Evolutionary conservation across 2,329 filamentous ascomycete species (phyloP).

Genomic region (Monilinia vaccinii-corymbosi): DNA sequence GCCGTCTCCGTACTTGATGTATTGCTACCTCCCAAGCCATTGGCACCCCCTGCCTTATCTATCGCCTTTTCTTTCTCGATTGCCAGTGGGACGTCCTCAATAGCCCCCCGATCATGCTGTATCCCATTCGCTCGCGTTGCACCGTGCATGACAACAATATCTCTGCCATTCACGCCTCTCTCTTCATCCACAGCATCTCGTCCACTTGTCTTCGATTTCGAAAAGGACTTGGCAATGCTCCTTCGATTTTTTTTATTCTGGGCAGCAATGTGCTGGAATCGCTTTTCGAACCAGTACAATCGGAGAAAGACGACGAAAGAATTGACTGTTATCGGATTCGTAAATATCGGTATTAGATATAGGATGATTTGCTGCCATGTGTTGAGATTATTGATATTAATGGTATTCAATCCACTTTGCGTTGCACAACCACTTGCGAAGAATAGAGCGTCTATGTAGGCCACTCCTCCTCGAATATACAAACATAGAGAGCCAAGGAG

Average conservation of each 20-base stretch:
- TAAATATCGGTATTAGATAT: conserved; percentile 61
- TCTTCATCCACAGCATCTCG: conserved; percentile 35
- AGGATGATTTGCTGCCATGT: conserved; percentile 68
- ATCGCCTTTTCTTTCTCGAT: conserved; percentile 16
- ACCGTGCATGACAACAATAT: conserved; percentile 57
- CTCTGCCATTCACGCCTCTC: conserved; percentile 53
- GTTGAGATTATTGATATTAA: conserved; percentile 56
- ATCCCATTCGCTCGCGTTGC: conserved; percentile 42
- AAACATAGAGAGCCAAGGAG: conserved; percentile 71
- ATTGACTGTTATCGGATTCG: conserved; percentile 79
- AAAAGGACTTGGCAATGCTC: conserved; percentile 52
- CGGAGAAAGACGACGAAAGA: conserved; percentile 83
- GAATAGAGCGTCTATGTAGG: conserved; percentile 83
- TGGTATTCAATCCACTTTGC: conserved; percentile 85
- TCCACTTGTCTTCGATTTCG: conserved; percentile 42
- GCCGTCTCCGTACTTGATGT: conserved; percentile 13
- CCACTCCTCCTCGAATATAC: conserved; percentile 52
- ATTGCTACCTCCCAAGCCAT: conserved; percentile 14
- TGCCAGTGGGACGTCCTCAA: conserved; percentile 7
- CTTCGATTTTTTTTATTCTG: conserved; percentile 61
- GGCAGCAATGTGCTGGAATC: conserved; percentile 74
- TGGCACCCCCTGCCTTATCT: conserved; percentile 15
- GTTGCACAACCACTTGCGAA: conserved; percentile 80
- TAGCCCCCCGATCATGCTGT: conserved; percentile 51
- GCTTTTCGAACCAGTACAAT: conserved; percentile 96